Percentiles rank a stretch among this genome's conserved stretches.
phyloP scores from a whole-genome alignment of 768 basidiomycete species.

The Pleurotus ostreatus region DNA sequence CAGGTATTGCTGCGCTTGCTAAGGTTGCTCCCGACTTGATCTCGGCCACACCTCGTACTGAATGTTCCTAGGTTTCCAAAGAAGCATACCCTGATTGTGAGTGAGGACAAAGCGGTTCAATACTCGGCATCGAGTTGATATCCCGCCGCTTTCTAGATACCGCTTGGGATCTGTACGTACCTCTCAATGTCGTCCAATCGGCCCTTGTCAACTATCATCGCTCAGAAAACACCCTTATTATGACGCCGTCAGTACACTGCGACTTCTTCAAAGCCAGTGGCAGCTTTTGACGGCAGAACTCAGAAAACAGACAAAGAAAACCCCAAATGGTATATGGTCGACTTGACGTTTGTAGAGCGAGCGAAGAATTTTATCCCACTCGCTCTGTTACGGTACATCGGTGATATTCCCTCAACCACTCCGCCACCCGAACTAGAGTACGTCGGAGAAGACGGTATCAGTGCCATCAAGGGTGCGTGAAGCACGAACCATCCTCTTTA shows the following conservation, averaged over 20 bases:
- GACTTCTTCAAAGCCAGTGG: too few relatives aligned
- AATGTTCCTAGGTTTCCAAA: conserved; percentile 53
- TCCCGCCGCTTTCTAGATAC: conserved; percentile 51
- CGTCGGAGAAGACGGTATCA: conserved; percentile 55
- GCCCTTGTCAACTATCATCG: conserved; percentile 9
- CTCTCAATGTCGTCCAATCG: conserved; percentile 2
- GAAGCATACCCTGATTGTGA: conserved; percentile 90
- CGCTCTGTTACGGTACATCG: conserved; percentile 65
- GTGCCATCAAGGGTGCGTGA: conserved; percentile 58
- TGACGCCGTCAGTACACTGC: conserved; percentile 48
- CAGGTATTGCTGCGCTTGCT: conserved; percentile 80
- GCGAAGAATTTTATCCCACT: conserved; percentile 75
- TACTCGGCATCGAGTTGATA: neutral
- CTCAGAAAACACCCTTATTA: conserved; percentile 72
- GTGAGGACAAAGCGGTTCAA: conserved; percentile 19
- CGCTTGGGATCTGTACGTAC: conserved; percentile 79
- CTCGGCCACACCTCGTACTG: too few relatives aligned
- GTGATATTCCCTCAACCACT: conserved; percentile 23
- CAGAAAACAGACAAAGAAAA: conserved; percentile 75
- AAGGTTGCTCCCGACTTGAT: conserved; percentile 41
- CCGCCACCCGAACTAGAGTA: conserved; percentile 46
- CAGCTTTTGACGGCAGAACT: neutral
- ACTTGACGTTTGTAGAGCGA: conserved; percentile 63
- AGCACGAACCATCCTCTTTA: neutral
- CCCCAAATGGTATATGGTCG: conserved; percentile 94